Conservation (phyloP, 73 alveolate genomes). For the Urostyla sp. region DNA sequence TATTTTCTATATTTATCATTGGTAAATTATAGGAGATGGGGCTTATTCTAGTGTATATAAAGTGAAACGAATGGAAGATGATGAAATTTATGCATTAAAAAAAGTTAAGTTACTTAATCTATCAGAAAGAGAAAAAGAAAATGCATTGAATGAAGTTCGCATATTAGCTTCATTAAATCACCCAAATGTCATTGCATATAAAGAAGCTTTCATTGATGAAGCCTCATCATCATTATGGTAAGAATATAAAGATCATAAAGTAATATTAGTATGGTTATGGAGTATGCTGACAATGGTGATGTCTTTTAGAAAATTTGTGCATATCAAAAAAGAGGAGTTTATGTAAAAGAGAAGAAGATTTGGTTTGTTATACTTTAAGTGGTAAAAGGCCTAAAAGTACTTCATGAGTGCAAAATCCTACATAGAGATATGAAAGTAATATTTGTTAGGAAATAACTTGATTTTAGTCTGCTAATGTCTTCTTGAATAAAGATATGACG, state of each 20-base stretch:
- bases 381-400: conserved; percentile 75
- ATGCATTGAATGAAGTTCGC: conserved; percentile 82
- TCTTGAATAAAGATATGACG: conserved; percentile 66
- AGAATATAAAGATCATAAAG: not conserved
- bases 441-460: not conserved
- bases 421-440: conserved; percentile 75
- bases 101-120: conserved; percentile 72
- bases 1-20: not conserved
- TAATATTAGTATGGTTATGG: conserved; percentile 70
- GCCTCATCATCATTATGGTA: conserved; percentile 72
- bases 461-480: conserved; percentile 76
- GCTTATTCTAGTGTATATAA: conserved; percentile 80
- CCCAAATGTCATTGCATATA: conserved; percentile 74
- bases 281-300: conserved; percentile 80
- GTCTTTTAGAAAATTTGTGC: conserved; percentile 70
- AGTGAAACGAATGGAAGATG: conserved; percentile 74
- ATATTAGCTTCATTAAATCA: conserved; percentile 80
- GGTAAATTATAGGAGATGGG: conserved; percentile 82
- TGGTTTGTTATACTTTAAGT: conserved; percentile 71
- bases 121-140: conserved; percentile 76
- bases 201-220: conserved; percentile 82
- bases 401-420: conserved; percentile 75
- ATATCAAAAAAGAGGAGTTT: conserved; percentile 63
- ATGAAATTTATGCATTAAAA: conserved; percentile 77
- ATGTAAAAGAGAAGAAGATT: conserved; percentile 69